Base-by-base conservation (phyloP, 2,329 filamentous ascomycete species). In the Lachnellula arida region DNA sequence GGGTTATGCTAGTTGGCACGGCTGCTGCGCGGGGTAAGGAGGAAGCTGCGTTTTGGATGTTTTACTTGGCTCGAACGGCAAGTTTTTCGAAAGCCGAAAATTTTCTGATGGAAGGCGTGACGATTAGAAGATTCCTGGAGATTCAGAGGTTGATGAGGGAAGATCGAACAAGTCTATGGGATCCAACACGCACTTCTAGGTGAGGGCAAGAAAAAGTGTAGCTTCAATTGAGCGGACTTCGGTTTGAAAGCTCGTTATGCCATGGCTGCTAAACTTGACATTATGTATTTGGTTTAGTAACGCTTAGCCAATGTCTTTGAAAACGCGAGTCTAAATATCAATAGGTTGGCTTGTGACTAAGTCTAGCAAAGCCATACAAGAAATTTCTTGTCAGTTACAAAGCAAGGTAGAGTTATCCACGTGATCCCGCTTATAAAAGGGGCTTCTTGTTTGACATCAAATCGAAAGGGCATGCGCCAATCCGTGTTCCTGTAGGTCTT, bases 1-100 rank as follows among this genome's bases (percentile, higher is more conserved):
- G 58, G 58, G 42, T 55, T 14, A 22, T 58, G 28, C 50, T 60
- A 3, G 58, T 60, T 2, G 58, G 55, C 3, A 58, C 56, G 6
- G 48, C 58, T 4, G 48, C 52, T 34, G n/a, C 34, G 2, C 50
- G 53, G 22, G 56, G 43, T 12, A 60, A 49, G 43, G 53, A 57
- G 37, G 58, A 58, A 19, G 54, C 49, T 19, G 49, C 52, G 2
- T 60, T 60, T 35, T 60, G 56, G 47, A 58, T 58, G 46, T 55
- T 60, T 42, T 60, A 60, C 28, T 39, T 60, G 6, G 55, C 52
- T 23, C 32, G 55, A 9, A 51, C 52, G 19, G 56, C 49, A 6
- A 53, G 46, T 19, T 58, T 55, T 19, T 51, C 52, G 8, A 50
- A 53, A 53, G 56, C 53, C 3, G 52, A 48, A 19, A 49, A 46